A percentile compares a stretch with the other conserved stretches of the same genome.
Evolutionary conservation across 164 flowering plant species (phyloP).

Genomic region (Nelumbo lutea): DNA sequence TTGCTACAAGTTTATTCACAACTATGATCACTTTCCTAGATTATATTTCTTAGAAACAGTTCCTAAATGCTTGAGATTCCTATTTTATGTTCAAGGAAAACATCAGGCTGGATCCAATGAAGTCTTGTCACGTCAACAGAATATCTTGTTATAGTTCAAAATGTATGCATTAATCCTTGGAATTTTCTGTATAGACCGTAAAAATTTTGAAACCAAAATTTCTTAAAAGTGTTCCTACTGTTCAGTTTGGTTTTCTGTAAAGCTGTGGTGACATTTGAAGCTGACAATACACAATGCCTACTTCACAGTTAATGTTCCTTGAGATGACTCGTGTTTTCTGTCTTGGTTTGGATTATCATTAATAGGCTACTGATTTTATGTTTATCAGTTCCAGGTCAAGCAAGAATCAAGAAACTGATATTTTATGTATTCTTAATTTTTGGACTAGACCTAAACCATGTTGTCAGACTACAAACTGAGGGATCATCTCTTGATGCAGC

Average conservation of each 20-base stretch:
- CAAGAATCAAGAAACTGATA: too few species aligned
- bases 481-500: constrained; percentile 40
- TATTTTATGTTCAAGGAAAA: neutral
- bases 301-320: too few species aligned
- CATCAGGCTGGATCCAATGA: neutral
- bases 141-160: neutral
- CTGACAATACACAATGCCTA: too few species aligned
- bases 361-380: too few species aligned
- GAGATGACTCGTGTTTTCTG: too few species aligned
- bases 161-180: neutral
- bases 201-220: too few species aligned
- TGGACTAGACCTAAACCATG: too few species aligned
- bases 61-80: neutral
- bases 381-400: too few species aligned
- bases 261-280: too few species aligned
- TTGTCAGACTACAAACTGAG: neutral
- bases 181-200: too few species aligned
- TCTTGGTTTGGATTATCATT: too few species aligned
- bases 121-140: neutral
- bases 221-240: neutral
- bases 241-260: neutral
- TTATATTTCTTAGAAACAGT: neutral
- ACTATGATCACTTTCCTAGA: neutral
- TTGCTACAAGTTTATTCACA: neutral
- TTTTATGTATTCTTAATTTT: too few species aligned